A percentile compares a stretch with the other conserved stretches of the same genome.
Evolutionary conservation across 2,329 filamentous ascomycete genomes (phyloP).

Genomic region (Pseudopithomyces maydicus): DNA sequence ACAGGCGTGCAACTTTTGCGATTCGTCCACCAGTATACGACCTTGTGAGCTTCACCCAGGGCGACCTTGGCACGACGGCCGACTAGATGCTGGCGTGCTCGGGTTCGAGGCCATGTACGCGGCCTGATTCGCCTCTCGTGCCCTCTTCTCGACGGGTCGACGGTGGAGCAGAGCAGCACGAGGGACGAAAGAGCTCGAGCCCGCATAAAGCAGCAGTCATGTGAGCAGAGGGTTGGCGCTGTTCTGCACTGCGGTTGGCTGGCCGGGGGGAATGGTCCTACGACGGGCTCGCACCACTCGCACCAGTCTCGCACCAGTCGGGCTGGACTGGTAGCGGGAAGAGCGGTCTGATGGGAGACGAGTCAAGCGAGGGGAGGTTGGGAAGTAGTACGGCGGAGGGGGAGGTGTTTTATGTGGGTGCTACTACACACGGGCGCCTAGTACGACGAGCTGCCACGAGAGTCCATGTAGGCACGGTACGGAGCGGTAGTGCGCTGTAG

Average conservation of each 20-base stretch:
- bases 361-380: slow-evolving; percentile 14
- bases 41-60: neutral
- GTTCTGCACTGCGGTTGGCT: slow-evolving; percentile 33
- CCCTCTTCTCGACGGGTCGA: slow-evolving; percentile 25
- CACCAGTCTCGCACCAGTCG: slow-evolving; percentile 19
- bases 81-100: slow-evolving; percentile 28
- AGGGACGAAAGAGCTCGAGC: slow-evolving; percentile 23
- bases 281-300: slow-evolving; percentile 12
- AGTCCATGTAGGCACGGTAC: too few relatives aligned
- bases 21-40: slow-evolving; percentile 8
- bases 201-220: slow-evolving; percentile 41
- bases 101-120: slow-evolving; percentile 25
- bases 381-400: neutral
- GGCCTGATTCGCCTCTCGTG: slow-evolving; percentile 36
- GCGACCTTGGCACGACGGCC: slow-evolving; percentile 25
- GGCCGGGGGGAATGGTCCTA: slow-evolving; percentile 30
- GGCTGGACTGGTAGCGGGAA: slow-evolving; percentile 22
- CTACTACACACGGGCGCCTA: neutral
- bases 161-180: slow-evolving; percentile 29
- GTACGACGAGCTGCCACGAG: too few relatives aligned
- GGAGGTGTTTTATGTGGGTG: slow-evolving; percentile 9
- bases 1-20: slow-evolving; percentile 5
- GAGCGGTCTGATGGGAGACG: slow-evolving; percentile 34
- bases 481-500: neutral
- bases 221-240: slow-evolving; percentile 35